These are phyloP conservation scores for Penicillium sp. DNA, from an alignment of 2,329 filamentous ascomycete species.

Conservation along the genomic window DNA sequence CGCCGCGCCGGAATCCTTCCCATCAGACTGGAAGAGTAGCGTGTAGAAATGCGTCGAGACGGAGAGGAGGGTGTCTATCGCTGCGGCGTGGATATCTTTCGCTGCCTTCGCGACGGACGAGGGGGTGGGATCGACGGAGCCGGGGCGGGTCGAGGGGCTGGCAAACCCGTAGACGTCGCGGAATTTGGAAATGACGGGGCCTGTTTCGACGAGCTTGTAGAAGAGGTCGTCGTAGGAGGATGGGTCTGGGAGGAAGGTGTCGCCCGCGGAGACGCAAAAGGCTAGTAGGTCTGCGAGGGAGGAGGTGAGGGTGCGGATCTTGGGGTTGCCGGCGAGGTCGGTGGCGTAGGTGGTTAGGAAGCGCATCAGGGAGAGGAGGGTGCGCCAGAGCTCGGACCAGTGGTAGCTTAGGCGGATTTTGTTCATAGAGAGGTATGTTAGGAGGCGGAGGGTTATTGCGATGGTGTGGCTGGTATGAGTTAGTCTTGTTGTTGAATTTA, in stretches of 20 bases:
- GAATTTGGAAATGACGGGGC: conserved; percentile 80
- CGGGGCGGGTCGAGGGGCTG: conserved; percentile 8
- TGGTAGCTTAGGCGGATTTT: conserved; percentile 84
- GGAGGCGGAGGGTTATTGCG: conserved; percentile 76
- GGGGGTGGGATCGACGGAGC: conserved; percentile 15
- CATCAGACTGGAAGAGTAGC: conserved; percentile 63
- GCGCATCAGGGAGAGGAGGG: conserved; percentile 80
- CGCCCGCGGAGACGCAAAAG: conserved; percentile 80
- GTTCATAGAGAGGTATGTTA: conserved; percentile 81
- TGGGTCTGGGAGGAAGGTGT: conserved; percentile 85
- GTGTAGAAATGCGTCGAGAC: conserved; percentile 80
- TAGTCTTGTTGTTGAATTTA: not conserved
- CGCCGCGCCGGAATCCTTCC: conserved; percentile 42
- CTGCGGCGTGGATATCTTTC: conserved; percentile 54
- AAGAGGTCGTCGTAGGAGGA: conserved; percentile 94
- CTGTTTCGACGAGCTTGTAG: conserved; percentile 95
- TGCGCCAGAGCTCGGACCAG: conserved; percentile 94
- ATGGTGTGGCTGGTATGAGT: conserved; percentile 61
- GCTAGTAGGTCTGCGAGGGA: conserved; percentile 80
- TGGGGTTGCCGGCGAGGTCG: conserved; percentile 69
- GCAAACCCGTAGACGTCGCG: conserved; percentile 68
- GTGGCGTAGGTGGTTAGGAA: conserved; percentile 85
- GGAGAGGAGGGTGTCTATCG: conserved; percentile 83
- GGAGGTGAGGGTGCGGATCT: conserved; percentile 73
- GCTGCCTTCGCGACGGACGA: not conserved